Conservation (phyloP, 495 filamentous ascomycete genomes). For the Tuber brumale region DNA sequence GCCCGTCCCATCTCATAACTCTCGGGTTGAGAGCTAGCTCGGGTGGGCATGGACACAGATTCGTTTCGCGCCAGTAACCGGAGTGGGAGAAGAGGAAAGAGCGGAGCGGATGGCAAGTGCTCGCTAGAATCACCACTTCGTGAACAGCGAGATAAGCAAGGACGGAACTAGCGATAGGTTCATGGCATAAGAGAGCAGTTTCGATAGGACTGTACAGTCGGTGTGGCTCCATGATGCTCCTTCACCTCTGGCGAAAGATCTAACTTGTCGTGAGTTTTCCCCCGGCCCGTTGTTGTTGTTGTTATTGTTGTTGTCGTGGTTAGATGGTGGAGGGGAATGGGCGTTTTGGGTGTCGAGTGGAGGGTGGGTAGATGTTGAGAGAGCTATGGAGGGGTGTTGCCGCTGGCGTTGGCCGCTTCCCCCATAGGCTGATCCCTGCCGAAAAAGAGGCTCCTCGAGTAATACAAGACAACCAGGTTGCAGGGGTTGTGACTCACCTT, state of each 20-base stretch:
- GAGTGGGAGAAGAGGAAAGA: constrained; percentile 16
- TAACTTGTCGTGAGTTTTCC: background rate
- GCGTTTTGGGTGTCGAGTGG: too few relatives aligned
- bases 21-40: constrained; percentile 2
- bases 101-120: constrained; percentile 1
- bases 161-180: constrained; percentile 7
- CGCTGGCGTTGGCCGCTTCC: background rate
- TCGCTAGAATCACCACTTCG: constrained; percentile 12
- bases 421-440: background rate
- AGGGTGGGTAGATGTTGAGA: background rate
- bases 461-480: background rate
- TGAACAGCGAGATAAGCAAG: constrained; percentile 12
- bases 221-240: background rate
- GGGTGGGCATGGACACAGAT: constrained; percentile 10
- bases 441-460: background rate
- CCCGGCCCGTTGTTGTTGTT: background rate
- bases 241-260: background rate
- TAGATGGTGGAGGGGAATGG: background rate
- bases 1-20: background rate
- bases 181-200: constrained; percentile 1
- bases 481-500: background rate
- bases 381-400: background rate
- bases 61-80: constrained; percentile 10
- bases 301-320: background rate
- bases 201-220: constrained; percentile 4